phyloP scores from a whole-genome alignment of 148 eudicot genomes.

The Cornus kousa region DNA sequence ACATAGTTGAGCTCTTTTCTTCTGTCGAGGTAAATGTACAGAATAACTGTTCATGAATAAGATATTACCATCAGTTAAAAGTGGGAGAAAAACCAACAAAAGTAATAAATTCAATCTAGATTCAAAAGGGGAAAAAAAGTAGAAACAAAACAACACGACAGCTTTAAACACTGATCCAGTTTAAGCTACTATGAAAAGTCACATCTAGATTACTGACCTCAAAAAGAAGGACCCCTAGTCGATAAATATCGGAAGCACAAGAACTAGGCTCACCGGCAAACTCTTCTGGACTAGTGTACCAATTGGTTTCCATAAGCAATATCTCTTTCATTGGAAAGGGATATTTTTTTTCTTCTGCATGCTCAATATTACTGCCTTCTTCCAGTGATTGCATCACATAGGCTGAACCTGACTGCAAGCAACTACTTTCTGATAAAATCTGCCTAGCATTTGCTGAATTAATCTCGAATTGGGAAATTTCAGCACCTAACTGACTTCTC shows the following conservation, averaged over 20 bases:
- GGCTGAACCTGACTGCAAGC: constrained; percentile 44
- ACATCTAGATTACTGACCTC: constrained; percentile 59
- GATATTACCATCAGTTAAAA: constrained; percentile 11
- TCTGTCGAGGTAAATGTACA: constrained; percentile 74
- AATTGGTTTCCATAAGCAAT: constrained; percentile 76
- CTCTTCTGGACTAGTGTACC: constrained; percentile 95
- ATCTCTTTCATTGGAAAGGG: constrained; percentile 80
- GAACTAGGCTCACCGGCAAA: constrained; percentile 70
- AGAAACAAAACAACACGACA: constrained; percentile 9
- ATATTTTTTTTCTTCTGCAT: constrained; percentile 55
- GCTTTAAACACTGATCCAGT: constrained; percentile 11
- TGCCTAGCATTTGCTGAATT: constrained; percentile 20
- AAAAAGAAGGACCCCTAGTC: constrained; percentile 92
- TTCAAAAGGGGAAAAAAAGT: not conserved
- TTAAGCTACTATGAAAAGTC: constrained; percentile 14
- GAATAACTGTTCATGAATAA: constrained; percentile 58
- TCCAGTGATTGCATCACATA: constrained; percentile 20
- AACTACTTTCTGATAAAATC: constrained; percentile 35
- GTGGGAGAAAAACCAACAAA: not conserved
- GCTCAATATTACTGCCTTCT: constrained; percentile 33
- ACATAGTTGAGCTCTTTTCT: constrained; percentile 86
- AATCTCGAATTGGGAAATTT: constrained; percentile 17
- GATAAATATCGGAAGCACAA: constrained; percentile 89
- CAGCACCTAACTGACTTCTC: constrained; percentile 21
- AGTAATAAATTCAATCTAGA: not conserved